phyloP scores from a whole-genome alignment of 208 protist species.

The Wallacemonas sp. region DNA sequence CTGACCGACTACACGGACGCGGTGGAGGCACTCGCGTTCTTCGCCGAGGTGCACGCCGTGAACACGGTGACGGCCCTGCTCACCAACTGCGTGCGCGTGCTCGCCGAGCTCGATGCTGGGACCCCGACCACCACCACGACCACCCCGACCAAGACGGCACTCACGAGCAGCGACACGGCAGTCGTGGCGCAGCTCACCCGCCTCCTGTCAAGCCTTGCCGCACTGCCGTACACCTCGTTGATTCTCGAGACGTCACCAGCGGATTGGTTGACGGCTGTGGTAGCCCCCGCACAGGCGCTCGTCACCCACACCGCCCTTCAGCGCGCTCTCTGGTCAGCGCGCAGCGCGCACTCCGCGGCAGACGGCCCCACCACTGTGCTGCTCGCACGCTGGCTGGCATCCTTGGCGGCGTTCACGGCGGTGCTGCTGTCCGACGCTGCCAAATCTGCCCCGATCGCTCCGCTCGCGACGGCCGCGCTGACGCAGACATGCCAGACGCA shows the following conservation, averaged over 20 bases:
- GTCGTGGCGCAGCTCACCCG: slow-evolving; percentile 6
- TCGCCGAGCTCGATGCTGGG: neutral
- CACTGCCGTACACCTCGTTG: slow-evolving; percentile 13
- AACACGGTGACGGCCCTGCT: slow-evolving; percentile 22
- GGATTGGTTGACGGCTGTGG: neutral
- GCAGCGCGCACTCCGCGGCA: too few species aligned
- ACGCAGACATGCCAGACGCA: neutral
- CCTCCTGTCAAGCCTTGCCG: slow-evolving; percentile 12
- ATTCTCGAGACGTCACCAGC: neutral
- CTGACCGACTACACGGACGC: slow-evolving; percentile 17
- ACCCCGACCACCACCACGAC: neutral
- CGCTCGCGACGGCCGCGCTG: neutral
- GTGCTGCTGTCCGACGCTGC: neutral
- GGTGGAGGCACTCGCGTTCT: slow-evolving; percentile 25
- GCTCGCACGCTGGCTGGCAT: slow-evolving; percentile 12
- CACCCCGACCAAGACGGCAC: neutral
- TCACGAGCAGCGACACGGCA: neutral
- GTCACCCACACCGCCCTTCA: neutral
- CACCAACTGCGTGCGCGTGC: neutral
- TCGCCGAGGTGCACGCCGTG: slow-evolving; percentile 8
- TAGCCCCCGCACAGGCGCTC: neutral
- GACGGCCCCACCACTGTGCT: too few species aligned
- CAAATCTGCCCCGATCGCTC: neutral
- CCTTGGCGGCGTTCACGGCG: neutral
- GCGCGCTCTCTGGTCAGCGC: too few species aligned